A percentile compares a stretch with the other conserved stretches of the same genome.
Evolutionary conservation across 345 rosid species (phyloP).

Genomic region (Hypericum androsaemum): DNA sequence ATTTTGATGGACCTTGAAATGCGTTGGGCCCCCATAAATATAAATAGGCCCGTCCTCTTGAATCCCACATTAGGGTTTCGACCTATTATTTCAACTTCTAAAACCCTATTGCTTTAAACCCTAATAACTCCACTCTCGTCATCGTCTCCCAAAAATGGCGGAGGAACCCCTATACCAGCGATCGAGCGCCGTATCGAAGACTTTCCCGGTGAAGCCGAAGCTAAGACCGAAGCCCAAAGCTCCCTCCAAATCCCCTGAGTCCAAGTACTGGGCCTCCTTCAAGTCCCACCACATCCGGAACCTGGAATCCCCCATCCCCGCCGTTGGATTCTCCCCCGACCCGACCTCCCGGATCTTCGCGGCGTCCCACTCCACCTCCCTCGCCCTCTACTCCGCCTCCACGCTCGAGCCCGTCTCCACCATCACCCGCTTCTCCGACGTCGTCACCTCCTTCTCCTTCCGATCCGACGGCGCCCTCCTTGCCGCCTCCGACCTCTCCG

Average conservation of each 20-base stretch:
- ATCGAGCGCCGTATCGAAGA: slow-evolving; percentile 22
- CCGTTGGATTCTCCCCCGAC: slow-evolving; percentile 57
- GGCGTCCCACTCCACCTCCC: slow-evolving; percentile 57
- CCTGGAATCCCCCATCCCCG: slow-evolving; percentile 48
- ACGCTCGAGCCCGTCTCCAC: slow-evolving; percentile 35
- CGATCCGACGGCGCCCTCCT: slow-evolving; percentile 79
- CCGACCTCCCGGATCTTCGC: slow-evolving; percentile 46
- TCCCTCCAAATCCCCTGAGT: slow-evolving; percentile 56
- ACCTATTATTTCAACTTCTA: no score
- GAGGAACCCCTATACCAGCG: no score
- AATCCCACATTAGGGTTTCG: no score
- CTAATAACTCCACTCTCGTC: no score
- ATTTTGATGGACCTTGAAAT: no score
- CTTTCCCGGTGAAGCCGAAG: slow-evolving; percentile 62
- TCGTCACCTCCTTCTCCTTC: slow-evolving; percentile 67
- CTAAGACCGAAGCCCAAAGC: slow-evolving; percentile 46
- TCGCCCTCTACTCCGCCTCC: slow-evolving; percentile 51
- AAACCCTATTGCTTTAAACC: no score
- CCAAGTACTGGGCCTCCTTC: slow-evolving; percentile 86
- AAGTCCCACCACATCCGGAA: slow-evolving; percentile 44
- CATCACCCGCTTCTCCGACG: slow-evolving; percentile 60
- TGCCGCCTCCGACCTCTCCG: slow-evolving; percentile 81
- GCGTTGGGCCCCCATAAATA: no score
- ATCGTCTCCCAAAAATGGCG: no score
- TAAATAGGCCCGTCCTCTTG: no score